Conservation (phyloP, 1,284 basidiomycete species). For the Neolentinus lepideus region DNA sequence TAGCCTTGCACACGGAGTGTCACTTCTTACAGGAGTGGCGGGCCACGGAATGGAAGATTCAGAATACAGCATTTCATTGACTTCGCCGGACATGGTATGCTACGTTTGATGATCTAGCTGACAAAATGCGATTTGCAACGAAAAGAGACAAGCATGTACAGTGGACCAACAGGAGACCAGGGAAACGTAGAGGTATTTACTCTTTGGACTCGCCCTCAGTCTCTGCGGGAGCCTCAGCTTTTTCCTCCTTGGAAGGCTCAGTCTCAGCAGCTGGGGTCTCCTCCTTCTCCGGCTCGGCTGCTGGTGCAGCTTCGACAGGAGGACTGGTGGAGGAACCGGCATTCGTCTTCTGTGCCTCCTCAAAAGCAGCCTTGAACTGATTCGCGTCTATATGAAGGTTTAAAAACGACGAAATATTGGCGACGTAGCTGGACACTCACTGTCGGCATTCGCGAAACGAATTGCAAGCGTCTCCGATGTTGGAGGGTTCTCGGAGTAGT, state of each 20-base stretch:
- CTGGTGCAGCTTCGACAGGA: slow-evolving; percentile 14
- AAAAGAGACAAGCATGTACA: neutral
- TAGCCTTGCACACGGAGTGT: neutral
- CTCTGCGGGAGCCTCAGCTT: slow-evolving; percentile 17
- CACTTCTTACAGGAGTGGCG: neutral
- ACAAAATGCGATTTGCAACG: neutral
- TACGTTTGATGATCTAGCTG: slow-evolving; percentile 1
- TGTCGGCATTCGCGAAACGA: slow-evolving; percentile 95
- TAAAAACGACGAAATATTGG: slow-evolving; percentile 6
- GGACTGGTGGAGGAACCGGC: slow-evolving; percentile 26
- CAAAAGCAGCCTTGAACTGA: slow-evolving; percentile 85
- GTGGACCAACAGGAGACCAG: neutral
- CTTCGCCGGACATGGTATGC: neutral
- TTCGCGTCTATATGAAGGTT: slow-evolving; percentile 60
- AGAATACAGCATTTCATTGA: neutral
- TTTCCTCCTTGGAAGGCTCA: slow-evolving; percentile 14
- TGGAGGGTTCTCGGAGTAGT: slow-evolving; percentile 87
- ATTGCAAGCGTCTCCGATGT: slow-evolving; percentile 95
- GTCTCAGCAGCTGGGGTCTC: slow-evolving; percentile 21
- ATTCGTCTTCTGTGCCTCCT: slow-evolving; percentile 76
- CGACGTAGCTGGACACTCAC: slow-evolving; percentile 40
- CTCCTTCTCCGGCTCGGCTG: slow-evolving; percentile 19
- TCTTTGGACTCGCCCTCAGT: slow-evolving; percentile 8
- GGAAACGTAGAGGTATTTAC: neutral
- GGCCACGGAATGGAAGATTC: neutral